Base-by-base conservation (phyloP, 257 asterid species). In the Osmanthus fragrans region DNA sequence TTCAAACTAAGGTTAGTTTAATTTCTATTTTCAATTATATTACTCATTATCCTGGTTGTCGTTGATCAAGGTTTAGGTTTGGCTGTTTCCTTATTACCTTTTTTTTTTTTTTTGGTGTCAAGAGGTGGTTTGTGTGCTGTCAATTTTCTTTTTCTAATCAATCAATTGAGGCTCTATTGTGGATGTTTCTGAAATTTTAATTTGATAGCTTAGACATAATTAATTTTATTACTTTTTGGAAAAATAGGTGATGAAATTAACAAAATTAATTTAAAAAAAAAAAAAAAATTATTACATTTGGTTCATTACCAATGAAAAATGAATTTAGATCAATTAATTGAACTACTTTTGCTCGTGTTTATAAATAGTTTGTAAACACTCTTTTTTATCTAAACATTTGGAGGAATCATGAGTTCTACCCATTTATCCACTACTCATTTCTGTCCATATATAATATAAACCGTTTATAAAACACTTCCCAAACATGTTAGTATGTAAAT, bases 1-100 rank as follows among this genome's bases (percentile, higher is more conserved):
- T 89, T 68, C 85, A 69, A 74, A 81, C 34, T 33, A 89, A 89
- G 89, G 96, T 89, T 54, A 68, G 80, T 36, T 69, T 77, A n/a
- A 73, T 75, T 34, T 40, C 32, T 1, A 63, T 3, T 36, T 40
- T 75, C 25, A 21, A 8, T 9, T 7, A 23, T 39, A 7, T 34
- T 3, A 18, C 27, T 33, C 15, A 49, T 27, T 56, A 56, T 1
- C 30, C 29, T 32, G 70, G 65, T 67, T 34, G 5, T 67, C 36
- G 12, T 27, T 18, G 4, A 56, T 56, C 65, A 56, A 5, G 5
- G 66, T 13, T 37, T 7, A 5, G 5, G 66, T 13, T 37, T 7
- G 32, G 8, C 30, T 39, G 64, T 12, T 33, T 16, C 7, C 33
- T 45, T 51, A 3, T 47, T 3, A 47, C 19, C 0, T 15, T 42